These are phyloP conservation scores for Dryadomyces sulphureus DNA, from an alignment of 2,329 filamentous ascomycete genomes.

Conservation along the genomic window DNA sequence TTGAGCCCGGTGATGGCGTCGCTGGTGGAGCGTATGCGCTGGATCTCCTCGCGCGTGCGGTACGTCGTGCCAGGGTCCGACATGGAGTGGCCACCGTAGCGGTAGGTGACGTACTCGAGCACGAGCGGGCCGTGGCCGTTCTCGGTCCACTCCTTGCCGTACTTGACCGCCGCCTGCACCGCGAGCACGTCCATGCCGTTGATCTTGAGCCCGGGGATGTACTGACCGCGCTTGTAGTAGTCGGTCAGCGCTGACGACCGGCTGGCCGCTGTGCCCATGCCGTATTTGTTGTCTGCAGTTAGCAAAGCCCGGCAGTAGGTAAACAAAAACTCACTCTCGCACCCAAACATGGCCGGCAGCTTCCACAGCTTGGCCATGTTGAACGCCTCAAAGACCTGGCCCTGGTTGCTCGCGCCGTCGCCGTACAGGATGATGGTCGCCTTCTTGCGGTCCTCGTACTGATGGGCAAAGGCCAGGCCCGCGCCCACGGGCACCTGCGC, in stretches of 20 bases:
- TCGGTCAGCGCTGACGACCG: constrained; percentile 92
- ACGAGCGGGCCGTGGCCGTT: constrained; percentile 85
- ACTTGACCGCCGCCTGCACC: constrained; percentile 89
- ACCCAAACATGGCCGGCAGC: constrained; percentile 86
- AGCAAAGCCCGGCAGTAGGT: constrained; percentile 8
- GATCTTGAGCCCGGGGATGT: constrained; percentile 98
- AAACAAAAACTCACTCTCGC: constrained; percentile 63
- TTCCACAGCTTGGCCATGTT: constrained; percentile 99
- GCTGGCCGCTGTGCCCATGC: constrained; percentile 94
- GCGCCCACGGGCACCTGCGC: constrained; percentile 96
- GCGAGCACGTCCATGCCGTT: constrained; percentile 99
- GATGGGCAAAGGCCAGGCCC: constrained; percentile 90
- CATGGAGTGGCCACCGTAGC: constrained; percentile 99
- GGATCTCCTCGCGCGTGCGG: constrained; percentile 97
- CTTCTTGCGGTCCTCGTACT: constrained; percentile 80
- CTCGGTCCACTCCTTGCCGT: constrained; percentile 77
- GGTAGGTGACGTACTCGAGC: constrained; percentile 97
- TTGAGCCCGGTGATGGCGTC: constrained; percentile 97
- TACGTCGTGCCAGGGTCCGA: constrained; percentile 98
- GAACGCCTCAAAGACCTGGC: constrained; percentile 98
- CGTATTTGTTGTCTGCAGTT: constrained; percentile 92
- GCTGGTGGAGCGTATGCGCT: constrained; percentile 98
- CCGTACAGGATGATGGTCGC: constrained; percentile 85
- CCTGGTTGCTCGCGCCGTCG: constrained; percentile 97
- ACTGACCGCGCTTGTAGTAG: constrained; percentile 99